Evolutionary conservation across 148 eudicot species (phyloP).

Genomic region (Rhododendron griersonianum): DNA sequence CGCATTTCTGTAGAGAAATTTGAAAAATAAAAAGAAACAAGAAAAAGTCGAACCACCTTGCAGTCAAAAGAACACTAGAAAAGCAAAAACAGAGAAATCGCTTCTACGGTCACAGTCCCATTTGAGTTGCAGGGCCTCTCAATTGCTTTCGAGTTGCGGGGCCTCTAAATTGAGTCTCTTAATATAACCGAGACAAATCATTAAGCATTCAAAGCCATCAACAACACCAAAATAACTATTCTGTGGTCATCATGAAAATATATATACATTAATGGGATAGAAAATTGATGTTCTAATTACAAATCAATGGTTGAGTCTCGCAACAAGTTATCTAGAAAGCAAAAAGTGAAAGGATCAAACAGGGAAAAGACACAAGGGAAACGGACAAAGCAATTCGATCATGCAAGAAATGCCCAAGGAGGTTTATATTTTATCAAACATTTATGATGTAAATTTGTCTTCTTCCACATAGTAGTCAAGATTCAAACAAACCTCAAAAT

Average conservation of each 20-base stretch:
- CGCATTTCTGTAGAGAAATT: background rate
- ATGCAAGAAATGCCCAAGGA: background rate
- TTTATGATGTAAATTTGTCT: background rate
- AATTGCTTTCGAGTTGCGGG: background rate
- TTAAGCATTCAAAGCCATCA: background rate
- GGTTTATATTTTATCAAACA: background rate
- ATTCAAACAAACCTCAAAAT: slow-evolving; percentile 77
- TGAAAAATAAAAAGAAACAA: background rate
- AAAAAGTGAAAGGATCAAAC: background rate
- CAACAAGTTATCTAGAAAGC: background rate
- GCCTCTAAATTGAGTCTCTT: background rate
- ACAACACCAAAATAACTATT: background rate
- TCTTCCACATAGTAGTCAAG: background rate
- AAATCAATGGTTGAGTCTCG: background rate
- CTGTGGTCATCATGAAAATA: background rate
- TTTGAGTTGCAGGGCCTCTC: background rate
- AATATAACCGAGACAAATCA: background rate
- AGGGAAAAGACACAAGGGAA: background rate
- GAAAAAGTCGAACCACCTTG: background rate
- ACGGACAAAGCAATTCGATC: background rate
- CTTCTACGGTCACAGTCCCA: too few species aligned
- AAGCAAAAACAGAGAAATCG: background rate
- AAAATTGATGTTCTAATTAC: background rate
- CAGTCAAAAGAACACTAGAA: background rate
- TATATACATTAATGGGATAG: too few species aligned